phyloP scores from a whole-genome alignment of 73 alveolate species.

The Paramecium primaurelia region DNA sequence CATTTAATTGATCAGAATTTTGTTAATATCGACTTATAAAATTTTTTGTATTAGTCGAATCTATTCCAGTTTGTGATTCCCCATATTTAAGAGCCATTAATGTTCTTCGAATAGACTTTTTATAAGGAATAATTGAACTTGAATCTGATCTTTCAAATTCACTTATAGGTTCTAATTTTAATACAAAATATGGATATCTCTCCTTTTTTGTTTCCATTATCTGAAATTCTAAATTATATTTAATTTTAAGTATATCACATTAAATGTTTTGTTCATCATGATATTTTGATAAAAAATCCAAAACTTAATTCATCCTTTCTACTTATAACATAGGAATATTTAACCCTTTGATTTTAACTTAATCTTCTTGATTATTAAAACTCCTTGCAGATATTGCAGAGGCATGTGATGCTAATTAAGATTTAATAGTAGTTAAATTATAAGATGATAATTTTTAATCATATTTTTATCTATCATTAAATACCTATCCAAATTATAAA shows the following conservation, averaged over 20 bases:
- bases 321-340: not conserved
- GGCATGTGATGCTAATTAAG: not conserved
- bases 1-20: not conserved
- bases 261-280: not conserved
- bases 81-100: not conserved
- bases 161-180: not conserved
- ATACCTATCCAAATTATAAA: not conserved
- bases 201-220: not conserved
- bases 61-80: not conserved
- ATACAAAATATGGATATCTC: not conserved
- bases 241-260: not conserved
- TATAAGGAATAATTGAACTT: not conserved
- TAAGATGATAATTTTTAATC: not conserved
- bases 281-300: not conserved
- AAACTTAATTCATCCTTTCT: not conserved
- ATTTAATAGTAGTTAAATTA: not conserved
- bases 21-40: not conserved
- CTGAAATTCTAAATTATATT: not conserved
- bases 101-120: not conserved
- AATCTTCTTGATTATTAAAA: not conserved
- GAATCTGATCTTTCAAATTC: conserved; percentile 7
- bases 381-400: not conserved
- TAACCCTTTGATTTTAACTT: not conserved
- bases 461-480: not conserved
- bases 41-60: not conserved